Evolutionary conservation across 1,139 yeast species (phyloP), one percentile per base, ranked within the genome.

Genomic region (Scheffersomyces titani): DNA sequence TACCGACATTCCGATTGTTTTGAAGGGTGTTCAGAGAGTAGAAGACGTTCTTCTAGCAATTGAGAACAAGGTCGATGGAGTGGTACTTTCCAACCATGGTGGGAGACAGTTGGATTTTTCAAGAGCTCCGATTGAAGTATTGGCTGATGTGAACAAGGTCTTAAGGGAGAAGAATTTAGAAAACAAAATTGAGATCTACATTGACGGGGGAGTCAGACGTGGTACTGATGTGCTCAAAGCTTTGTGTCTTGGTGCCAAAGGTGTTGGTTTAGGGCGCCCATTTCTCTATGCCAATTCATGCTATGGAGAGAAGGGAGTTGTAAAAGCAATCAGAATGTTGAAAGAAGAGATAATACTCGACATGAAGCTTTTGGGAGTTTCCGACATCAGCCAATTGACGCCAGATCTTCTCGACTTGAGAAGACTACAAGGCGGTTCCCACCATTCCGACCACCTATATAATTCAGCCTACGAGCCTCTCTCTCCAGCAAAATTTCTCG

Each of bases 181-280:
- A 53, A 64, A 68, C 9, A 73, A 75, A 53, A 66, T 80, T 6
- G 83, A 82, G 55, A 70, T 83, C 16, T 83, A 73, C 61, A 67
- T 83, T 19, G 87, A 83, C 66, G 87, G 87, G 19, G 87, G 87
- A n/a, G 74, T 83, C 52, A 72, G 82, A 57, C 71, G 87, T 61
- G 87, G 86, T 7, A 78, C 84, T 13, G 87, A 83, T 64, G 73
- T 83, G 3, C 65, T 83, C 55, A 83, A 83, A 61, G 87, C 87
- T 0, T 65, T 83, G 18, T 83, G 86, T 54, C 72, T 83, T 13
- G 87, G 87, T 4, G 87, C 86, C n/a, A 81, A 74, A 53, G 87
- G 83, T 13, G 84, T 83, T 13, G 86, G 86, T 3, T 66, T 83
- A 30, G 86, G 86, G 11, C 69, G 86, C 58, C 78, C 85, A 1